A percentile compares a stretch with the other conserved stretches of the same genome.
phyloP scores from a whole-genome alignment of 345 rosid genomes.

The Moricandia moricandioides region DNA sequence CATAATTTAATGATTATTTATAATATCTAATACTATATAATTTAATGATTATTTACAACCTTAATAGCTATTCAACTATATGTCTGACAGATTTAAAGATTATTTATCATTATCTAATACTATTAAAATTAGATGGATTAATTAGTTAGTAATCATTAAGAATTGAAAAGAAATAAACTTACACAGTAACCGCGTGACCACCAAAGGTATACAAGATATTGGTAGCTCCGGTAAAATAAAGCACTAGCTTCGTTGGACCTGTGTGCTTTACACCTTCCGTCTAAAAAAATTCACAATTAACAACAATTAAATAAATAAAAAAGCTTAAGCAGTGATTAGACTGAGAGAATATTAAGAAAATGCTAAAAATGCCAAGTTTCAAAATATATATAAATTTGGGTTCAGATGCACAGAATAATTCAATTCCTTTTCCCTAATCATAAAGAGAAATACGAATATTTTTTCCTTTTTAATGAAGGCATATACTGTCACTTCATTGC shows the following conservation, averaged over 20 bases:
- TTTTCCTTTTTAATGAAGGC: neutral
- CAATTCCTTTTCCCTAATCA: slow-evolving; percentile 11
- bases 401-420: slow-evolving; percentile 23
- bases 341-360: neutral
- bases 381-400: slow-evolving; percentile 7
- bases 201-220: slow-evolving; percentile 96
- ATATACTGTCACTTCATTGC: slow-evolving; percentile 36
- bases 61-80: slow-evolving; percentile 24
- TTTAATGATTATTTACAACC: slow-evolving; percentile 12
- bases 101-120: neutral
- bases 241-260: slow-evolving; percentile 77
- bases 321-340: slow-evolving; percentile 1
- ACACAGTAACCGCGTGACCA: slow-evolving; percentile 99
- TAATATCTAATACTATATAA: neutral
- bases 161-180: slow-evolving; percentile 30
- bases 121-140: neutral
- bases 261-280: slow-evolving; percentile 62
- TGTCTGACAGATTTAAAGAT: slow-evolving; percentile 28
- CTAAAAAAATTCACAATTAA: slow-evolving; percentile 32
- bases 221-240: slow-evolving; percentile 98
- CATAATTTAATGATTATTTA: slow-evolving; percentile 18
- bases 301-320: neutral
- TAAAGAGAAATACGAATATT: slow-evolving; percentile 22
- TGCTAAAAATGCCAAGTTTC: neutral
- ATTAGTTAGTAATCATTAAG: slow-evolving; percentile 2